These are phyloP conservation scores for Quercus wislizeni DNA, from an alignment of 306 rosid species.

Conservation along the genomic window DNA sequence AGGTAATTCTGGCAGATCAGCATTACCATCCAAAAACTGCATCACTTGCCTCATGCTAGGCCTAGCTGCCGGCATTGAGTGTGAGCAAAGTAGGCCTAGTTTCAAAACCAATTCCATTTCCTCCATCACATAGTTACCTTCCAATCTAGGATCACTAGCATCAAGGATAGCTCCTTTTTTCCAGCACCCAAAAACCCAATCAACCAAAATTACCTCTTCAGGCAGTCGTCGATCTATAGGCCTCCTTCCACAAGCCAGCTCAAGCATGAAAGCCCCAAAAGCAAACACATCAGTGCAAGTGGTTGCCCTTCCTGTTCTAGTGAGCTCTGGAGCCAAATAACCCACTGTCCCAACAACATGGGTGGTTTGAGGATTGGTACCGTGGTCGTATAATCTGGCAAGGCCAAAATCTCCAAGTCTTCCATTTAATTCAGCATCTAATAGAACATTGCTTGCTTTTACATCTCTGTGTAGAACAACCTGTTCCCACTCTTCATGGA, in stretches of 20 bases:
- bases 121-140: slow-evolving; percentile 19
- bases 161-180: slow-evolving; percentile 39
- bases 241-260: slow-evolving; percentile 65
- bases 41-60: slow-evolving; percentile 59
- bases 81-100: slow-evolving; percentile 60
- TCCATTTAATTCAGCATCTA: too few relatives aligned
- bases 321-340: too few relatives aligned
- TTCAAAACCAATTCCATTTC: slow-evolving; percentile 53
- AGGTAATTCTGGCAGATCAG: slow-evolving; percentile 24
- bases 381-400: too few relatives aligned
- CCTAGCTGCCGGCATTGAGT: slow-evolving; percentile 37
- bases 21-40: slow-evolving; percentile 43
- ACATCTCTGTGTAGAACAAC: too few relatives aligned
- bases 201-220: slow-evolving; percentile 46
- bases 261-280: slow-evolving; percentile 30
- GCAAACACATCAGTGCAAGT: too few relatives aligned
- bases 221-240: slow-evolving; percentile 39
- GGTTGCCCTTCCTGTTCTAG: too few relatives aligned
- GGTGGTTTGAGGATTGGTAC: too few relatives aligned
- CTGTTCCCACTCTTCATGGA: too few relatives aligned
- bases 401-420: too few relatives aligned
- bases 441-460: too few relatives aligned
- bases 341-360: too few relatives aligned
- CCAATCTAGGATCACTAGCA: slow-evolving; percentile 47
- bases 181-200: slow-evolving; percentile 46